A percentile compares a stretch with the other conserved stretches of the same genome.
Conservation (phyloP, 352 stramenopile genomes). For the Thalassiosira sp. region DNA sequence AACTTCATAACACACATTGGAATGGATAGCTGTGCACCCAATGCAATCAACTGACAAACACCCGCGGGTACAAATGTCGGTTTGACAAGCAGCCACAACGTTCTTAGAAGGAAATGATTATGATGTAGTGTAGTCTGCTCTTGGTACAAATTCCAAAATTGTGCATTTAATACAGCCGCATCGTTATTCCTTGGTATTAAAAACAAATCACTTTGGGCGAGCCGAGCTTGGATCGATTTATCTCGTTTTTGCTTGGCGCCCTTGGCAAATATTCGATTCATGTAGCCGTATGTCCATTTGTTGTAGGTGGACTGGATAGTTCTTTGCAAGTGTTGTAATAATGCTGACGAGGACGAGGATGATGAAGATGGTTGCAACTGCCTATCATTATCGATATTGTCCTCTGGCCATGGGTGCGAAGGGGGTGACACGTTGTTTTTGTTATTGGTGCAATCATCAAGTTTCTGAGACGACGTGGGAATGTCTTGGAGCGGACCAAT, state of each 20-base stretch:
- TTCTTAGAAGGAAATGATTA: constrained; percentile 11
- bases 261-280: constrained; percentile 59
- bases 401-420: constrained; percentile 37
- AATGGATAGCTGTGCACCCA: constrained; percentile 33
- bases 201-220: constrained; percentile 66
- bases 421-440: too few species aligned
- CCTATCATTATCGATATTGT: too few species aligned
- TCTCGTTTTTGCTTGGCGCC: constrained; percentile 43
- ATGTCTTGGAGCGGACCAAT: too few species aligned
- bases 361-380: not conserved
- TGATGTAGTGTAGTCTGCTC: constrained; percentile 7
- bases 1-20: constrained; percentile 42
- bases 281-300: constrained; percentile 71
- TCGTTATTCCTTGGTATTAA: constrained; percentile 38
- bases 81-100: constrained; percentile 38
- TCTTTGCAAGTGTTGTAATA: not conserved
- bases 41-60: constrained; percentile 34
- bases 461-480: too few species aligned
- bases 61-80: constrained; percentile 42
- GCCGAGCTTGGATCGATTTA: constrained; percentile 19
- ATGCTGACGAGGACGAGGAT: not conserved
- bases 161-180: constrained; percentile 16
- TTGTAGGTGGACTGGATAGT: constrained; percentile 24
- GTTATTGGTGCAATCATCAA: too few species aligned
- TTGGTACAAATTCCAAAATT: constrained; percentile 39